Conservation (phyloP, 2,329 filamentous ascomycete species). For the Aspergillus cejpii region DNA sequence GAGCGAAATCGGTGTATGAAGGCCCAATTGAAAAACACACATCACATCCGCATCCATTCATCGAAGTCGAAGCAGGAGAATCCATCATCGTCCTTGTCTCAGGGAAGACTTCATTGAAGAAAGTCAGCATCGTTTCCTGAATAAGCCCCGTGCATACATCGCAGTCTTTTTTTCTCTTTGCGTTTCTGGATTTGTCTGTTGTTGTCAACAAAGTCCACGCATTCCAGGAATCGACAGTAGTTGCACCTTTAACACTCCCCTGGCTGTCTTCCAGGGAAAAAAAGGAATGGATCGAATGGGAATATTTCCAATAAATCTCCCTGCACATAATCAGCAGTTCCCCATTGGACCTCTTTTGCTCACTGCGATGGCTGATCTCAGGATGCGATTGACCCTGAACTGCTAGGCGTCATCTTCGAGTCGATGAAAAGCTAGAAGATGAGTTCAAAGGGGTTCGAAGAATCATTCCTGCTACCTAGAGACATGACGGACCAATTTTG, state of each 20-base stretch:
- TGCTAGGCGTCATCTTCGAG: constrained; percentile 3
- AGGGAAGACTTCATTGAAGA: not conserved
- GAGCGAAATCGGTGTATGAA: not conserved
- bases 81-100: not conserved
- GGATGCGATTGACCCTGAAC: constrained; percentile 6
- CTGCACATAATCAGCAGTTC: constrained; percentile 7
- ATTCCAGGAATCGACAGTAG: not conserved
- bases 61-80: not conserved
- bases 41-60: not conserved
- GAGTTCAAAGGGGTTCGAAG: constrained; percentile 1
- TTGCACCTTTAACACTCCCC: not conserved
- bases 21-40: not conserved
- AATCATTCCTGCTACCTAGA: constrained; percentile 6
- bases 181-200: not conserved
- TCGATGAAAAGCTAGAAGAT: constrained; percentile 2
- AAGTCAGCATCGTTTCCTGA: not conserved
- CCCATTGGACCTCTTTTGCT: not conserved
- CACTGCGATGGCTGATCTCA: constrained; percentile 5
- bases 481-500: constrained; percentile 22
- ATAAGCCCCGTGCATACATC: not conserved
- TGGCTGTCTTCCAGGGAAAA: not conserved
- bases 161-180: not conserved
- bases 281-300: constrained; percentile 5
- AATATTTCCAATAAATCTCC: constrained; percentile 3
- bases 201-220: not conserved